A percentile compares a stretch with the other conserved stretches of the same genome.
These are phyloP conservation scores for Alternaria sp. DNA, from an alignment of 2,329 filamentous ascomycete genomes.

Conservation along the genomic window DNA sequence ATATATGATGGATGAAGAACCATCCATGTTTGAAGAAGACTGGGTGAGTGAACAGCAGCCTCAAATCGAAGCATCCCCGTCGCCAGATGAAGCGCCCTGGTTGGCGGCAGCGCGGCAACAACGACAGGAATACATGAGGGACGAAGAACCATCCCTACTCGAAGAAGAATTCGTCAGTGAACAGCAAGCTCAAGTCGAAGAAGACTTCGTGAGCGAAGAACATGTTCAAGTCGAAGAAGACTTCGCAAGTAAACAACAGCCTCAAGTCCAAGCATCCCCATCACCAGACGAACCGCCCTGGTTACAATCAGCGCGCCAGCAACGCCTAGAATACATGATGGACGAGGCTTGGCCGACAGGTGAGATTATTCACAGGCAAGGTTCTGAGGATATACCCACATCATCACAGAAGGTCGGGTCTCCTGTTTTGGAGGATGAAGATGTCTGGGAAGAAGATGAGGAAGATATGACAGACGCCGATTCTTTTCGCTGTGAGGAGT, in stretches of 20 bases:
- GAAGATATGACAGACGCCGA: constrained; percentile 39
- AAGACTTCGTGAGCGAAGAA: too few species aligned
- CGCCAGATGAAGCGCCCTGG: neutral
- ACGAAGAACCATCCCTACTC: constrained; percentile 28
- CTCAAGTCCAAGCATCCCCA: too few species aligned
- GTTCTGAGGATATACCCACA: constrained; percentile 44
- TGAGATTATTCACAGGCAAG: constrained; percentile 9
- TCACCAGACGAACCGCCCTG: neutral
- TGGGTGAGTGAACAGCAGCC: neutral
- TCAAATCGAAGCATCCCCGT: neutral
- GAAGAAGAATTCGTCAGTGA: neutral
- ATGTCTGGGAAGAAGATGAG: constrained; percentile 41
- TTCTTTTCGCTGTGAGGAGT: constrained; percentile 54
- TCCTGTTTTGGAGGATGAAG: constrained; percentile 8
- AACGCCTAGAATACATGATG: neutral
- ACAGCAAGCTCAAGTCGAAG: neutral
- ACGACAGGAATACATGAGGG: neutral
- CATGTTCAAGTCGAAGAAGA: too few species aligned
- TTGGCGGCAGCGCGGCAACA: neutral
- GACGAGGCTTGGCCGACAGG: neutral
- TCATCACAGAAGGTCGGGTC: constrained; percentile 27
- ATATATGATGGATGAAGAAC: neutral
- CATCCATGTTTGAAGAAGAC: neutral
- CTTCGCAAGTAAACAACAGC: too few species aligned
- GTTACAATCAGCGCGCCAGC: neutral